Evolutionary conservation across 495 filamentous ascomycete genomes (phyloP).

Genomic region (Rusavskia elegans): DNA sequence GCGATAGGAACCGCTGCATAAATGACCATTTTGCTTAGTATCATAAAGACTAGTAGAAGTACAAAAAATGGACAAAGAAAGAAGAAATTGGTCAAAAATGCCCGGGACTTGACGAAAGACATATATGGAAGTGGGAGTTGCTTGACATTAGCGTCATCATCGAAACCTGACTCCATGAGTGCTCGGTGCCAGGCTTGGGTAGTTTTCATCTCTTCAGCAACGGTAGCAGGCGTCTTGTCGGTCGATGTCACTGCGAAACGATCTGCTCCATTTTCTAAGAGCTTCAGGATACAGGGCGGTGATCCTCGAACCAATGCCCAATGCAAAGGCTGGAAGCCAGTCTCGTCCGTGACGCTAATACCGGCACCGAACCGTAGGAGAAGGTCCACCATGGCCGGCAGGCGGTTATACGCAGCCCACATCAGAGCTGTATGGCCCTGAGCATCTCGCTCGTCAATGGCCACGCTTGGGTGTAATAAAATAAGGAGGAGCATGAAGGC

Average conservation of each 20-base stretch:
- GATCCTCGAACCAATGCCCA: constrained; percentile 94
- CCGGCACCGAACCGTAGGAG: constrained; percentile 92
- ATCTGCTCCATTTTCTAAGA: constrained; percentile 89
- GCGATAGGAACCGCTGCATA: constrained; percentile 60
- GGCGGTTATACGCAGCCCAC: constrained; percentile 98
- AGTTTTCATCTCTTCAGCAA: constrained; percentile 82
- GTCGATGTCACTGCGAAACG: constrained; percentile 73
- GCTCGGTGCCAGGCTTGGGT: constrained; percentile 67
- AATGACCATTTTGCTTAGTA: constrained; percentile 58
- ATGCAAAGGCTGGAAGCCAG: constrained; percentile 83
- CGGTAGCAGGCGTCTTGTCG: constrained; percentile 71
- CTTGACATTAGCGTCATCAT: constrained; percentile 56
- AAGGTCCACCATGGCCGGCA: constrained; percentile 75
- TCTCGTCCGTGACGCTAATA: constrained; percentile 76
- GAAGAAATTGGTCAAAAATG: constrained; percentile 72
- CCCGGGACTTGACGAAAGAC: constrained; percentile 51
- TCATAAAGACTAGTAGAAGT: constrained; percentile 49
- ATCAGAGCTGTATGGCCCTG: constrained; percentile 86
- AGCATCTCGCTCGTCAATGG: constrained; percentile 75
- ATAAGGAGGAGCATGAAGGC: constrained; percentile 71
- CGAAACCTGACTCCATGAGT: constrained; percentile 70
- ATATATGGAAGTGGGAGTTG: constrained; percentile 34
- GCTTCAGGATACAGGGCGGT: constrained; percentile 68
- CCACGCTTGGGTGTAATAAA: constrained; percentile 79
- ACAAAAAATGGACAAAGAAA: constrained; percentile 78